Percentiles rank a stretch among this genome's conserved stretches.
phyloP scores from a whole-genome alignment of 2,329 filamentous ascomycete species.

The Bipolaris cookei region DNA sequence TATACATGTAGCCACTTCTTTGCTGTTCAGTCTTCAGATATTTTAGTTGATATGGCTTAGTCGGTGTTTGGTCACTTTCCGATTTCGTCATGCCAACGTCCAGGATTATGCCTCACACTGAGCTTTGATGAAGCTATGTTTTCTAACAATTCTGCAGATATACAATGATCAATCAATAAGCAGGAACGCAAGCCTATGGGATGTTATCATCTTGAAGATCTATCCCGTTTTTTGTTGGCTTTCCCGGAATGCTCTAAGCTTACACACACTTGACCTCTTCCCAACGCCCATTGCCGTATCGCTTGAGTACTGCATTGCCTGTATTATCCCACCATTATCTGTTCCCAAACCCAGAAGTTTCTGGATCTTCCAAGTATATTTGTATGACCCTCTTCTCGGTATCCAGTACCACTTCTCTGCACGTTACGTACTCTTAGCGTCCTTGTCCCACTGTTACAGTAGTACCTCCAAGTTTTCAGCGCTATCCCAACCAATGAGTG shows the following conservation, averaged over 20 bases:
- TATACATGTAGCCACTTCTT: no score
- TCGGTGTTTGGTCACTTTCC: not conserved
- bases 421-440: slow-evolving; percentile 4
- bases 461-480: slow-evolving; percentile 19
- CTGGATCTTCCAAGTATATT: not conserved
- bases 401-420: slow-evolving; percentile 7
- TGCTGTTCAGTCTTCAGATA: not conserved
- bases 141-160: no score
- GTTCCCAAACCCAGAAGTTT: not conserved
- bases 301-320: slow-evolving; percentile 3
- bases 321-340: not conserved
- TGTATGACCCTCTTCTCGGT: slow-evolving; percentile 7
- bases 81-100: not conserved
- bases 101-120: not conserved
- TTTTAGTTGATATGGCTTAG: not conserved
- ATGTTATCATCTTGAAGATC: no score
- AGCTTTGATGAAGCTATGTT: not conserved
- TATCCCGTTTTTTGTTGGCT: not conserved
- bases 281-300: not conserved
- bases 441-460: slow-evolving; percentile 25
- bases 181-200: no score
- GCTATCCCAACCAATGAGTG: slow-evolving; percentile 14
- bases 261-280: not conserved
- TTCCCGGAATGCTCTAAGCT: not conserved
- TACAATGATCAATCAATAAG: no score